phyloP scores from a whole-genome alignment of 1,139 yeast genomes.

The Meyerozyma athensensis region DNA sequence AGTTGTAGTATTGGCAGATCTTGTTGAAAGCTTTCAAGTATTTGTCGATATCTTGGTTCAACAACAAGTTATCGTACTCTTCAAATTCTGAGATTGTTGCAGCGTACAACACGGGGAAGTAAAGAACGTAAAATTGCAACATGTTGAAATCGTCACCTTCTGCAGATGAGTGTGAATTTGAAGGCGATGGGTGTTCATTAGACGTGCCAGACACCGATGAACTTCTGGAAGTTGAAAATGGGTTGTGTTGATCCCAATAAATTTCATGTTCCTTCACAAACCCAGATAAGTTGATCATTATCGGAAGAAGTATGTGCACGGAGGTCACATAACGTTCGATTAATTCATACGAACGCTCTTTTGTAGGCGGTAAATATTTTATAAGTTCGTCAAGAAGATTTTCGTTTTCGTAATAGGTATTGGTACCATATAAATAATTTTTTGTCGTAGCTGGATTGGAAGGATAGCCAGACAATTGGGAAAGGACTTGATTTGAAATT shows the following conservation, averaged over 20 bases:
- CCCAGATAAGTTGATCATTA: slow-evolving; percentile 38
- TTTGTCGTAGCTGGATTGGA: slow-evolving; percentile 38
- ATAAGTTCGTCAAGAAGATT: slow-evolving; percentile 32
- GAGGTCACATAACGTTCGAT: slow-evolving; percentile 45
- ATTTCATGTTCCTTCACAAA: slow-evolving; percentile 44
- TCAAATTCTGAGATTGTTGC: slow-evolving; percentile 53
- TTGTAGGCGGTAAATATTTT: slow-evolving; percentile 31
- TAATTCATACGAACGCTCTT: slow-evolving; percentile 46
- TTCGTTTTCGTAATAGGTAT: slow-evolving; percentile 36
- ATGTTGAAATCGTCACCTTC: slow-evolving; percentile 24
- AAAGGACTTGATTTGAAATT: slow-evolving; percentile 18
- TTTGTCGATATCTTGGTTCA: slow-evolving; percentile 47
- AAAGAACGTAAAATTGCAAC: slow-evolving; percentile 42
- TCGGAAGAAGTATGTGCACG: slow-evolving; percentile 51
- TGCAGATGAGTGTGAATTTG: slow-evolving; percentile 11
- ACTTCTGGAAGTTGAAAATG: not conserved
- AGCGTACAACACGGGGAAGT: slow-evolving; percentile 50
- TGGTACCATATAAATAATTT: slow-evolving; percentile 41
- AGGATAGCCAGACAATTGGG: slow-evolving; percentile 24
- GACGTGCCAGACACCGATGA: slow-evolving; percentile 2
- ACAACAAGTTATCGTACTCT: slow-evolving; percentile 43
- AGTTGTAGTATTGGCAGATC: slow-evolving; percentile 46
- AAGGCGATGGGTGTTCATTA: slow-evolving; percentile 6
- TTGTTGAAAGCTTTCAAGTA: slow-evolving; percentile 45
- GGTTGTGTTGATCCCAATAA: slow-evolving; percentile 40